A percentile compares a stretch with the other conserved stretches of the same genome.
Evolutionary conservation across 2,329 filamentous ascomycete species (phyloP).

Genomic region (Colletotrichum paranaense): DNA sequence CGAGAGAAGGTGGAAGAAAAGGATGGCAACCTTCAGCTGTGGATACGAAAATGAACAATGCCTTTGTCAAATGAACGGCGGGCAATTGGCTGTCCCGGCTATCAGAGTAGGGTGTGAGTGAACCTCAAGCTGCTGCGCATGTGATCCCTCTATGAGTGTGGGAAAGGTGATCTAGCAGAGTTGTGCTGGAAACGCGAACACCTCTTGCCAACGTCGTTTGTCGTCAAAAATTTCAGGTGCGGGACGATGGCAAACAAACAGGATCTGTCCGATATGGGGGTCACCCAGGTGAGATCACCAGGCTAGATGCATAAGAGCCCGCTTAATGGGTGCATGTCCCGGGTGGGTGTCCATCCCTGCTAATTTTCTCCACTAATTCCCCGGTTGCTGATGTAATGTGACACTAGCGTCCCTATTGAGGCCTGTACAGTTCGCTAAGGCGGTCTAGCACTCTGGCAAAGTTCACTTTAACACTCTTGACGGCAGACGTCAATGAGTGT

Average conservation of each 20-base stretch:
- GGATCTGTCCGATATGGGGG: conserved; percentile 31
- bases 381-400: conserved; percentile 33
- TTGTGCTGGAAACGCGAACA: background rate
- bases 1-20: background rate
- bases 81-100: conserved; percentile 8
- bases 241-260: conserved; percentile 24
- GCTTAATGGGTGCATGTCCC: conserved; percentile 31
- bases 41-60: background rate
- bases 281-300: conserved; percentile 30
- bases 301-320: conserved; percentile 36
- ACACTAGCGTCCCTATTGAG: conserved; percentile 13
- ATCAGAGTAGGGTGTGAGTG: background rate
- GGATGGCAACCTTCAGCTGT: conserved; percentile 20
- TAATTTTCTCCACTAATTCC: background rate
- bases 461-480: conserved; percentile 19
- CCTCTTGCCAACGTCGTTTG: background rate
- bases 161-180: background rate
- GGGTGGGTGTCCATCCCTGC: conserved; percentile 29
- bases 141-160: background rate
- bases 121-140: conserved; percentile 11
- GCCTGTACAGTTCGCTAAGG: conserved; percentile 18
- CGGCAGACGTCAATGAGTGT: conserved; percentile 23
- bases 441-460: background rate
- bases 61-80: conserved; percentile 14
- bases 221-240: conserved; percentile 27